Evolutionary conservation across 805 yeast genomes (phyloP), one percentile per base, ranked within the genome.

Genomic region (Kuraishia hungarica): DNA sequence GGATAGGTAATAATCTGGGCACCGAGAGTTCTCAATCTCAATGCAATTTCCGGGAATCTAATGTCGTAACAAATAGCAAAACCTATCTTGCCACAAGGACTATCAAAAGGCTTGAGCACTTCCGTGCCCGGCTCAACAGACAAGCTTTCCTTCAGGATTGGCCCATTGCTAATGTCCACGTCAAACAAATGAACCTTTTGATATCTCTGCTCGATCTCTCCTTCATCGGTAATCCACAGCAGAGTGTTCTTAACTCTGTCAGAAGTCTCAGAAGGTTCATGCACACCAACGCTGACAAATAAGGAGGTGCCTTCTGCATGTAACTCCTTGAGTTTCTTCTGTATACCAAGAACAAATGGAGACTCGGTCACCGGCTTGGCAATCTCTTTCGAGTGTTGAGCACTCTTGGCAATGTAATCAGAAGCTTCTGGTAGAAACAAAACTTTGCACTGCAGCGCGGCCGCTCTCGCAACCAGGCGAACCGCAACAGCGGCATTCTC

Each of bases 401-500:
- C 85, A 63, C 82, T 81, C 53, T 81, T 75, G 4, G 96, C 85
- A 47, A 93, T 77, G 67, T 90, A 93, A 67, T 93, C 98, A 3
- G 94, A 79, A 0, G 98, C 98, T 67, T 93, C 99, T 1, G 98
- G 98, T 50, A 93, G 77, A 64, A 94, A 90, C 4, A 94, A 73
- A 2, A 89, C 82, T 58, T 78, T 75, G 15, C 87, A 91, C 2
- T 85, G 79, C 17, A 75, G 65, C 1, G 69, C 70, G 0, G 86
- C 78, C 0, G 98, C 96, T 53, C 74, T 69, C n/a, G 71, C 66
- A 19, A 93, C 83, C 43, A 92, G 72, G 29, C 73, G 73, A 13
- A 79, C 76, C 0, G 85, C 96, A 0, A 76, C 70, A 8, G 71
- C 61, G 4, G 89, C 84, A 61, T 93, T 93, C 22, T 74, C 75